Conservation (phyloP, 306 rosid species). For the Morella rubra region DNA sequence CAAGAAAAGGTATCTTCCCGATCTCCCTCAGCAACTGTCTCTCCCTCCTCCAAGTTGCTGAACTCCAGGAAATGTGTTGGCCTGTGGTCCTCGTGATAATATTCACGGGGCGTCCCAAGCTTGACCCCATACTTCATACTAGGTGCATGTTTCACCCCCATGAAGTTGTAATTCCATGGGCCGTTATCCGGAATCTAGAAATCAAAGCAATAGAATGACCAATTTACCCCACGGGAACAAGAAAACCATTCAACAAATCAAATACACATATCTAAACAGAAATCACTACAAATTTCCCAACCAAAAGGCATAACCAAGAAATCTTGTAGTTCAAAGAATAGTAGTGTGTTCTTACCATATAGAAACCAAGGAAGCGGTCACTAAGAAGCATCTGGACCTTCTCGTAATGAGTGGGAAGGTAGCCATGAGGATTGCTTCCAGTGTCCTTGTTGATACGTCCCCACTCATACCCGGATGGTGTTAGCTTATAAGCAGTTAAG, state of each 20-base stretch:
- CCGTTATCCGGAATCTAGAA: constrained; percentile 89
- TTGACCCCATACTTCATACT: constrained; percentile 89
- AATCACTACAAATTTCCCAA: neutral
- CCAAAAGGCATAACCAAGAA: neutral
- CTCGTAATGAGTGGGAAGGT: constrained; percentile 97
- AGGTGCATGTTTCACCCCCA: constrained; percentile 94
- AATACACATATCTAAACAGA: neutral
- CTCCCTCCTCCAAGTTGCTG: constrained; percentile 93
- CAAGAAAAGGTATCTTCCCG: constrained; percentile 77
- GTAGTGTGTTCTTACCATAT: constrained; percentile 62
- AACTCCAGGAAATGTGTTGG: constrained; percentile 97
- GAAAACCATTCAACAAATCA: neutral
- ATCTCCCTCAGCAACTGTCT: constrained; percentile 69
- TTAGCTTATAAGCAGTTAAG: constrained; percentile 87
- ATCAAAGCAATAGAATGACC: constrained; percentile 10
- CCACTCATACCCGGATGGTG: constrained; percentile 98
- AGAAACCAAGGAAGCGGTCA: constrained; percentile 96
- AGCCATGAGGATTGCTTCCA: constrained; percentile 96
- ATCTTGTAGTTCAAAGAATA: neutral
- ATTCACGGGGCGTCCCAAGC: constrained; percentile 88
- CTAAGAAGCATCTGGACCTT: constrained; percentile 99
- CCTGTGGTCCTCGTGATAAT: constrained; percentile 91
- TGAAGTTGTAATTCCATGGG: constrained; percentile 98
- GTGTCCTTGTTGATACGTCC: constrained; percentile 95
- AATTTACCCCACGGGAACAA: neutral